A percentile compares a stretch with the other conserved stretches of the same genome.
phyloP scores from a whole-genome alignment of 176 grass and related monocot genomes.

The Triticum urartu region DNA sequence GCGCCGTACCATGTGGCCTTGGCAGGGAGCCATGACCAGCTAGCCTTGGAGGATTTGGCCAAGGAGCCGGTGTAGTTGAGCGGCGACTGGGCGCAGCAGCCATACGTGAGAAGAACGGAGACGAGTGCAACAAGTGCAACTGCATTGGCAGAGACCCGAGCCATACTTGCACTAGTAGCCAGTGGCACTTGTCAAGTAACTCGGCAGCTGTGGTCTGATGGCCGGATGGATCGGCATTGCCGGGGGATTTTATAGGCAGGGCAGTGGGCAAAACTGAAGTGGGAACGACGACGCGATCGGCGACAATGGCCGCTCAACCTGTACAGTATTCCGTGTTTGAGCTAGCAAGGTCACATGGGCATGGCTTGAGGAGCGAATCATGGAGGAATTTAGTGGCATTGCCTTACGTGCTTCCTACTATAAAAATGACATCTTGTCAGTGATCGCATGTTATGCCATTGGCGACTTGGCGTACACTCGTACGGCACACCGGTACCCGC shows the following conservation, averaged over 20 bases:
- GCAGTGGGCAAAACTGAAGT: background rate
- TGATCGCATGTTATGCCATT: conserved; percentile 2
- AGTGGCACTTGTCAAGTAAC: background rate
- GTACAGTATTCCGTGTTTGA: background rate
- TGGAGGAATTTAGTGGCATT: background rate
- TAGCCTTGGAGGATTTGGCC: background rate
- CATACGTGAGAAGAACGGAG: conserved; percentile 22
- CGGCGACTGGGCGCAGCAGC: background rate
- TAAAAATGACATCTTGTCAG: conserved; percentile 23
- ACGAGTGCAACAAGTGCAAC: conserved; percentile 9
- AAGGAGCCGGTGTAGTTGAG: background rate
- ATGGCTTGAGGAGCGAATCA: conserved; percentile 20
- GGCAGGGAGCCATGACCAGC: conserved; percentile 33
- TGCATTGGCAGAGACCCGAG: background rate
- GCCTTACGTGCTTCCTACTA: conserved; percentile 27
- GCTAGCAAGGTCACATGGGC: conserved; percentile 46
- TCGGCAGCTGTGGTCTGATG: conserved; percentile 4
- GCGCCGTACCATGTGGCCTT: conserved; percentile 75
- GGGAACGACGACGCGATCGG: background rate
- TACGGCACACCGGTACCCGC: background rate
- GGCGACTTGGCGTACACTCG: conserved; percentile 27
- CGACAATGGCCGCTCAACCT: conserved; percentile 18
- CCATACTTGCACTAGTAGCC: background rate
- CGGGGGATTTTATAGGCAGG: conserved; percentile 41
- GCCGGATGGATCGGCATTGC: background rate